Evolutionary conservation across 192 early-diverging fungal genomes (phyloP).

Genomic region (Umbelopsis sp.): DNA sequence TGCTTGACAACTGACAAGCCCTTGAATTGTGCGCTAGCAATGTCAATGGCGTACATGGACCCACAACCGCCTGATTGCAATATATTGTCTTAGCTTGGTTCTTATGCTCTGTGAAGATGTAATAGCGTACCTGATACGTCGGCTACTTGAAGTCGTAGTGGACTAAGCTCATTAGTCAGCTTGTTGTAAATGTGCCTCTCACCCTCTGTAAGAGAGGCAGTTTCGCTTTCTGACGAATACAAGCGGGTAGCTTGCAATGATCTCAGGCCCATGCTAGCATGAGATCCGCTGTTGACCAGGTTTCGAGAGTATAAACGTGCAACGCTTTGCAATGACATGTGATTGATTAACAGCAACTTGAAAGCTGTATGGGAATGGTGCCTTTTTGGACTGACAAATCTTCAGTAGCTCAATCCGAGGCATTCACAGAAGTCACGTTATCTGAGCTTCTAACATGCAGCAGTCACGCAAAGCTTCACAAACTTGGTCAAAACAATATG

Average conservation of each 20-base stretch:
- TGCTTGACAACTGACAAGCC: conserved; percentile 82
- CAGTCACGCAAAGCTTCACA: no score
- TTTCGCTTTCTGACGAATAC: conserved; percentile 5
- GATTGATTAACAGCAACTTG: not conserved
- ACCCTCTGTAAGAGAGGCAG: conserved; percentile 50
- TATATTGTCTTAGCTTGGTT: not conserved
- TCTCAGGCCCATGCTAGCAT: not conserved
- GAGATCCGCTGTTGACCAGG: not conserved
- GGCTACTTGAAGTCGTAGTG: conserved; percentile 70
- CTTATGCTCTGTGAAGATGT: not conserved
- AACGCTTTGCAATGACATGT: not conserved
- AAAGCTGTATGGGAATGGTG: not conserved
- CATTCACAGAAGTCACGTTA: no score
- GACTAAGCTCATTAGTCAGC: conserved; percentile 66
- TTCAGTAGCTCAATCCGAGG: no score
- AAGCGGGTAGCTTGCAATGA: not conserved
- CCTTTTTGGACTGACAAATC: not conserved
- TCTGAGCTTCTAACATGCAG: no score
- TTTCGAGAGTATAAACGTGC: not conserved
- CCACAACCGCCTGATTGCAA: conserved; percentile 86
- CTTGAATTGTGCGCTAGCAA: conserved; percentile 79
- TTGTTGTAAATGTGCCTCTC: conserved; percentile 80
- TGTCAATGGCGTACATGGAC: conserved; percentile 93
- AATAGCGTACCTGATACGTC: conserved; percentile 76
- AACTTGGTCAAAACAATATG: no score